Base-by-base conservation (phyloP, 257 asterid genomes). In the Echium plantagineum region DNA sequence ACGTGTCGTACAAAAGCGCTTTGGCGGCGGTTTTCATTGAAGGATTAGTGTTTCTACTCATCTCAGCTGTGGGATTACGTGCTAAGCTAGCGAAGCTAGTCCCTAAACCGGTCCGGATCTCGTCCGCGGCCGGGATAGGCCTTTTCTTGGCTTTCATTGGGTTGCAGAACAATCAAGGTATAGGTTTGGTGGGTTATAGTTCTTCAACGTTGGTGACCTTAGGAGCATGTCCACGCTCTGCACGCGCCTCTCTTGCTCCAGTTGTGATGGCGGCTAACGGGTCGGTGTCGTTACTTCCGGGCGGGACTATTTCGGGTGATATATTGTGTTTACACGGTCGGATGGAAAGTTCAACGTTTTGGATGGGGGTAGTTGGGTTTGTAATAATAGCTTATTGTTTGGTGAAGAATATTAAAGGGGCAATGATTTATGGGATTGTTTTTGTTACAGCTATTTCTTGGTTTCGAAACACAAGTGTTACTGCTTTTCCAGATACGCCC, bases 121-220 rank as follows among this genome's bases (percentile, higher is more conserved):
- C 98, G 5, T 76, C 98, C 62, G 74, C 94, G 0, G 98, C 96
- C n/a, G 96, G 98, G 0, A 91, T 91, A 8, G 98, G 98, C 5
- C 70, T 91, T 4, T 91, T 91, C 15, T 60, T 91, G 2, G 95
- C 98, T 30, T 91, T 91, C 62, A 83, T 91, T 20, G 98, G 98
- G 4, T 55, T 91, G 18, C 98, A 91, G 30, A 78, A 71, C 77
- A 85, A 82, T 58, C 87, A 91, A 38, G 98, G 98, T 2, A 38
- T 91, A 0, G 98, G 98, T 1, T 75, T 91, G 0, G 71, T 91
- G 1, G 96, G 89, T 0, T 88, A 64, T 77, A 91, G 93, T 52
- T 54, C 98, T 7, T 87, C 98, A 57, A 91, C 98, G 7, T 65
- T 91, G 10, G 69, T 91, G 32, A 85, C 96, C 0, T 86, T 91